Evolutionary conservation across 352 stramenopile species (phyloP).

Genomic region (Phytophthora aleatoria): DNA sequence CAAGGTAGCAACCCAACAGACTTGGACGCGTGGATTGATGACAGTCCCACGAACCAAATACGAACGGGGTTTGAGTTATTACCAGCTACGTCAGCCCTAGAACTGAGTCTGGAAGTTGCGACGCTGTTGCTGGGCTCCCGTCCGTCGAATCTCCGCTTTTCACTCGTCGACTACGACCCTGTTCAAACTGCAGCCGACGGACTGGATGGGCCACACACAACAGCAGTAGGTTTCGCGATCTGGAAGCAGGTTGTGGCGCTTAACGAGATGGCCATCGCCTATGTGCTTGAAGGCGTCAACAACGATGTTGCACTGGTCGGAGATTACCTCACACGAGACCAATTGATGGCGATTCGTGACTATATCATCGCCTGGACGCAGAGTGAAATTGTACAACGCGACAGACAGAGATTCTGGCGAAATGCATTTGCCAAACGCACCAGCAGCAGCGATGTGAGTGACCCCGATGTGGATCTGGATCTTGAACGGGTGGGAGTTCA

Average conservation of each 20-base stretch:
- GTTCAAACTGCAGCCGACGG: constrained; percentile 24
- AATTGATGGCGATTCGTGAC: constrained; percentile 61
- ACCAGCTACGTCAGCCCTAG: constrained; percentile 35
- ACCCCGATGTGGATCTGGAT: constrained; percentile 68
- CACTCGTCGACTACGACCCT: constrained; percentile 66
- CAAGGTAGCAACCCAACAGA: constrained; percentile 42
- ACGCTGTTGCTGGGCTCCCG: constrained; percentile 54
- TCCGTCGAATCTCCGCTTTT: constrained; percentile 68
- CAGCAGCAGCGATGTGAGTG: constrained; percentile 41
- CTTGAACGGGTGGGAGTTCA: constrained; percentile 53
- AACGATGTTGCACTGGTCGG: constrained; percentile 51
- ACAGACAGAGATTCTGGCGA: constrained; percentile 70
- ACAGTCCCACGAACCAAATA: constrained; percentile 43
- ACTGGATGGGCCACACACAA: constrained; percentile 20
- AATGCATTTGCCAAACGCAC: constrained; percentile 52
- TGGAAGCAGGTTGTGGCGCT: constrained; percentile 80
- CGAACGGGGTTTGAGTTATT: constrained; percentile 71
- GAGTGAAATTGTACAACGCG: constrained; percentile 47
- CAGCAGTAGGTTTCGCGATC: constrained; percentile 65
- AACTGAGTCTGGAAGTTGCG: constrained; percentile 66
- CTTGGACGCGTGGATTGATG: constrained; percentile 73
- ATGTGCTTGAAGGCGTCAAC: constrained; percentile 64
- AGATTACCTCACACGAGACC: constrained; percentile 61
- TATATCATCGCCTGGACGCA: constrained; percentile 65
- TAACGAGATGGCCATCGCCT: constrained; percentile 59